Base-by-base conservation (phyloP, 2,329 filamentous ascomycete genomes). In the Colletotrichum karsti region DNA sequence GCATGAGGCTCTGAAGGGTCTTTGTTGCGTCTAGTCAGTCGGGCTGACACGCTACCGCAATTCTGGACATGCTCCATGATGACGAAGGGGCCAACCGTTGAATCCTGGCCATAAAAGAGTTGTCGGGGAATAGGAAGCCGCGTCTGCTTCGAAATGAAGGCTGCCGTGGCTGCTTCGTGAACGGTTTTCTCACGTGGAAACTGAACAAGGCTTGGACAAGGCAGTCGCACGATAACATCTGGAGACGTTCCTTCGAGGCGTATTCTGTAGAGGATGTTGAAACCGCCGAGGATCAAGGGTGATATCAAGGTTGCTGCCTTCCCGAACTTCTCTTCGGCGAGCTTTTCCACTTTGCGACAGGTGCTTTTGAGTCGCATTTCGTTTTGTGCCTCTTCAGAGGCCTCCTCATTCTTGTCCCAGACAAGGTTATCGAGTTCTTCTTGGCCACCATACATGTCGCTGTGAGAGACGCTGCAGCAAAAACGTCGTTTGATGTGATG, bases 351-450 rank as follows among this genome's bases (percentile, higher is more conserved):
- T 46, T 70, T 69, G 28, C 70, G 73, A 41, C 69, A 74, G 70
- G 3, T 63, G 66, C n/a, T 50, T 24, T 12, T 69, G 54, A 30
- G 71, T 54, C 7, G 76, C 65, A 28, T 74, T 63, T 50, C 74
- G n/a, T n/a, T 75, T 26, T 71, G 50, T 9, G 72, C 71, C 39
- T 73, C 59, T 9, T 76, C 75, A 64, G 65, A 76, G 39, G 59
- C 51, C 46, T 74, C 73, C 57, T 78, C 76, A 53, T 70, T 76
- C 12, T 15, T 6, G 3, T 50, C 74, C 75, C 73, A 77, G 3
- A 73, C 76, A 48, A 77, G 67, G n/a, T 74, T 72, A 41, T 77
- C 75, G 44, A 72, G 72, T 44, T 77, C 72, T 50, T 77, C n/a
- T n/a, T n/a, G n/a, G n/a, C n/a, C n/a, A n/a, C n/a, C n/a, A n/a